phyloP scores from a whole-genome alignment of 352 stramenopile genomes.

The Phytophthora brassicae region DNA sequence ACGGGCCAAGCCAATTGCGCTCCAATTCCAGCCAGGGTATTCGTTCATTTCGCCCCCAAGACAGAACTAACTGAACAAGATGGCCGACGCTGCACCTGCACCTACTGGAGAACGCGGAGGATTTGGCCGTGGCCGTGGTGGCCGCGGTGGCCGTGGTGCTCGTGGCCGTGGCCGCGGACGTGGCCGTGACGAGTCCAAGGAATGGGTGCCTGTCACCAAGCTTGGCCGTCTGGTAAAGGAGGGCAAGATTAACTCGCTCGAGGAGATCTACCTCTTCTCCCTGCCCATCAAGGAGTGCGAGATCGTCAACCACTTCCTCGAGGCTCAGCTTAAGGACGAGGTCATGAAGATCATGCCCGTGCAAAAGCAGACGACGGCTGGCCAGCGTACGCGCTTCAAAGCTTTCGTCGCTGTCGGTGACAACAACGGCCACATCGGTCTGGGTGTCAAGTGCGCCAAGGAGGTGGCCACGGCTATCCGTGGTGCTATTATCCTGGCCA shows the following conservation, averaged over 20 bases:
- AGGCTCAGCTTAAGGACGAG: slow-evolving; percentile 98
- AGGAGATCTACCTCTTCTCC: slow-evolving; percentile 99
- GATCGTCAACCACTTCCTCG: slow-evolving; percentile 99
- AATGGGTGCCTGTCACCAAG: slow-evolving; percentile 99
- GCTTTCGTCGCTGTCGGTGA: slow-evolving; percentile 99
- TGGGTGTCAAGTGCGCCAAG: slow-evolving; percentile 99
- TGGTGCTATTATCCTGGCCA: slow-evolving; percentile 99
- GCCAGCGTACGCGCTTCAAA: slow-evolving; percentile 99
- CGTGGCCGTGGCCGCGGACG: slow-evolving; percentile 83
- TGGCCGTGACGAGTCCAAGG: slow-evolving; percentile 91
- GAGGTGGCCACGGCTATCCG: slow-evolving; percentile 99
- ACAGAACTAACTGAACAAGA: slow-evolving; percentile 45
- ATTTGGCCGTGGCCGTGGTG: slow-evolving; percentile 91
- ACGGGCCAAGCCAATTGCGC: not conserved
- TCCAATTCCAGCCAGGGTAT: slow-evolving; percentile 25
- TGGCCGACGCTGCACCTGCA: slow-evolving; percentile 72
- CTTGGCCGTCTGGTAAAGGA: slow-evolving; percentile 99
- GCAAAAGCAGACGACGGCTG: slow-evolving; percentile 99
- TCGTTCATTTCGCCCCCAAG: slow-evolving; percentile 87
- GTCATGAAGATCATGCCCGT: slow-evolving; percentile 99
- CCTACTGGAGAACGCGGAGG: slow-evolving; percentile 90
- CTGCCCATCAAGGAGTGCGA: slow-evolving; percentile 99
- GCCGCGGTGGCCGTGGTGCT: slow-evolving; percentile 79
- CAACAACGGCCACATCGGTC: slow-evolving; percentile 97
- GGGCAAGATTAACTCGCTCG: slow-evolving; percentile 98